phyloP scores from a whole-genome alignment of 2,329 filamentous ascomycete species.

The Paecilomyces dactylethromorphus region DNA sequence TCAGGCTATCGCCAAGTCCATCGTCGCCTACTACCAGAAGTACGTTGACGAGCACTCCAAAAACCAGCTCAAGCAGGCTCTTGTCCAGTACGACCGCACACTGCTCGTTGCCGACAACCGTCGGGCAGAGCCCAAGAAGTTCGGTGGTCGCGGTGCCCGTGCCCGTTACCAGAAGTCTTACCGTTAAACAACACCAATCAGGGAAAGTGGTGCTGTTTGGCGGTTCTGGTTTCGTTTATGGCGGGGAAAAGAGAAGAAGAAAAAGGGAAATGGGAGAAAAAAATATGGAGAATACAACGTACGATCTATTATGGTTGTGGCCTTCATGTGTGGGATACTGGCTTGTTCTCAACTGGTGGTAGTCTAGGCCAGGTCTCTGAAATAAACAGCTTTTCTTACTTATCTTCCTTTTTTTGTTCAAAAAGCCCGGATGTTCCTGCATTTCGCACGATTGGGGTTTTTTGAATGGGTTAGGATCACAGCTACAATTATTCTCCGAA shows the following conservation, averaged over 20 bases:
- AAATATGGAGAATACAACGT: neutral
- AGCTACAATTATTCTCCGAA: neutral
- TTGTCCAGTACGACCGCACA: conserved; percentile 93
- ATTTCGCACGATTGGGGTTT: conserved; percentile 5
- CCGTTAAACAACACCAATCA: conserved; percentile 62
- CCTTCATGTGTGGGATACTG: conserved; percentile 17
- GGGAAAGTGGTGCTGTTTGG: conserved; percentile 7
- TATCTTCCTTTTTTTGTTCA: conserved; percentile 9
- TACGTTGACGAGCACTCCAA: conserved; percentile 99
- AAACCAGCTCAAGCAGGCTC: conserved; percentile 97
- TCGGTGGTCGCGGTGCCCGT: conserved; percentile 76
- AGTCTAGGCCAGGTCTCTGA: conserved; percentile 23
- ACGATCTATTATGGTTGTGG: conserved; percentile 13
- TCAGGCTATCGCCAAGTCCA: conserved; percentile 96
- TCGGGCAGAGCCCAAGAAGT: conserved; percentile 98
- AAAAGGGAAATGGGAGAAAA: conserved; percentile 10
- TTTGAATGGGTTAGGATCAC: neutral
- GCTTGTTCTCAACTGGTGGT: conserved; percentile 21
- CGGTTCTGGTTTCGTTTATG: conserved; percentile 5
- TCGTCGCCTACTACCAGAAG: conserved; percentile 99
- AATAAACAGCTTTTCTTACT: conserved; percentile 21
- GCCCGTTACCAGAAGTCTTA: conserved; percentile 99
- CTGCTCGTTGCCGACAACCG: conserved; percentile 98
- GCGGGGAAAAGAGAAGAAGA: conserved; percentile 5
- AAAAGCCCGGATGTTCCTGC: conserved; percentile 7